Evolutionary conservation across 2,329 filamentous ascomycete species (phyloP), one percentile per base, ranked within the genome.

Genomic region (Botrytis byssoidea): DNA sequence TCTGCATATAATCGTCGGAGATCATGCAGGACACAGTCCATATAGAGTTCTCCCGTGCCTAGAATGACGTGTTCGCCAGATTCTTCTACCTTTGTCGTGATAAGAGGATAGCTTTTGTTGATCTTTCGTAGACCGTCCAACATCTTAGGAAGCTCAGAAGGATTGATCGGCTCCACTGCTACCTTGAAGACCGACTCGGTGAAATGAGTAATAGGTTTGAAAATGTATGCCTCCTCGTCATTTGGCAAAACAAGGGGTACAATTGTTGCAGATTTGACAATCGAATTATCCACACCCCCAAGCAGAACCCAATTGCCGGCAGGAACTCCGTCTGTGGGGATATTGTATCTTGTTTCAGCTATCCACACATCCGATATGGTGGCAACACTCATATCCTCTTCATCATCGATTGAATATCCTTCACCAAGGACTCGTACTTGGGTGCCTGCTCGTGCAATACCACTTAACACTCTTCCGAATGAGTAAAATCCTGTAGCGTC

Each of bases 171-270:
- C 84, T 99, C 96, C 14, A 99, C 95, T 0, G 96, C 96, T 48
- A 99, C 92, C 85, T 99, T 99, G 83, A 99, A 92, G 1, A 99
- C 95, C 0, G 95, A 98, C 82, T 99, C 94, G 46, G 96, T 98
- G 83, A 98, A 97, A 84, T 99, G 96, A 14, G 91, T 90, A 74
- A 99, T 88, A 0, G 96, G 95, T 76, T 91, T 92, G 88, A 99
- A 98, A 80, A 99, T 97, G 82, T 97, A 97, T 0, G 93, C 94
- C 75, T 97, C 94, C 82, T 98, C 95, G 65, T 96, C 90, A 70
- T 97, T 92, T 40, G 94, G 92, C 14, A 97, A 87, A 77, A 90
- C 92, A 57, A 90, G 89, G 1, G 94, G 90, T 44, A 99, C 90
- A 66, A 99, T 87, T 0, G 96, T 99, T 14, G 96, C 96, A 4